phyloP scores from a whole-genome alignment of 192 early-diverging fungal species.

The Entrophospora sp. region DNA sequence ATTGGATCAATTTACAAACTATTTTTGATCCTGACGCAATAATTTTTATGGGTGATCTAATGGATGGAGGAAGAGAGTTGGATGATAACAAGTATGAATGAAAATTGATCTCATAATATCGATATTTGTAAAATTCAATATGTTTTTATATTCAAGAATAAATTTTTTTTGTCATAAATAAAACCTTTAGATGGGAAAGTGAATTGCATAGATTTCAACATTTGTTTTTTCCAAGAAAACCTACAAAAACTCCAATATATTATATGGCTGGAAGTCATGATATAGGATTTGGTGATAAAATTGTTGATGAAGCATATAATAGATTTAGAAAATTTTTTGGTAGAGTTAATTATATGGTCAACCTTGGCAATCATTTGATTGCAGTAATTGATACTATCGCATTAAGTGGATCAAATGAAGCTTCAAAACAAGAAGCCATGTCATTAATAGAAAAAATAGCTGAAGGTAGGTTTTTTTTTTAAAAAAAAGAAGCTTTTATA shows the following conservation, averaged over 20 bases:
- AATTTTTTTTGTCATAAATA: slow-evolving; percentile 3
- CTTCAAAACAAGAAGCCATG: slow-evolving; percentile 39
- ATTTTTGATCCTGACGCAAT: slow-evolving; percentile 51
- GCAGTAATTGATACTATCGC: slow-evolving; percentile 73
- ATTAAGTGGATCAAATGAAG: slow-evolving; percentile 36
- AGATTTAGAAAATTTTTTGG: slow-evolving; percentile 49
- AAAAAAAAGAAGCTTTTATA: background rate
- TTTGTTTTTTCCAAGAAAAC: slow-evolving; percentile 17
- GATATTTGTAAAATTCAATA: no score
- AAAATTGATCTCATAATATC: slow-evolving; percentile 6
- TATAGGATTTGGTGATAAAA: slow-evolving; percentile 67
- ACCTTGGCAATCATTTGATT: slow-evolving; percentile 51
- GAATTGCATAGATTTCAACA: slow-evolving; percentile 49
- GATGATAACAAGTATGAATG: slow-evolving; percentile 26
- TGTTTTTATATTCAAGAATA: slow-evolving; percentile 10
- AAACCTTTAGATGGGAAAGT: slow-evolving; percentile 33
- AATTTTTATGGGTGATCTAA: slow-evolving; percentile 79
- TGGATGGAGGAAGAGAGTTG: slow-evolving; percentile 68
- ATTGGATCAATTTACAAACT: slow-evolving; percentile 55
- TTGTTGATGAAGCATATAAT: slow-evolving; percentile 29
- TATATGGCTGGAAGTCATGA: slow-evolving; percentile 91
- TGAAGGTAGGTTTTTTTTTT: slow-evolving; percentile 25
- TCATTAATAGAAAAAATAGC: slow-evolving; percentile 38
- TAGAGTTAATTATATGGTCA: slow-evolving; percentile 42
- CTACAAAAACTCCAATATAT: slow-evolving; percentile 14